Base-by-base conservation (phyloP, 2,329 filamentous ascomycete species). In the Xylaria sp. region DNA sequence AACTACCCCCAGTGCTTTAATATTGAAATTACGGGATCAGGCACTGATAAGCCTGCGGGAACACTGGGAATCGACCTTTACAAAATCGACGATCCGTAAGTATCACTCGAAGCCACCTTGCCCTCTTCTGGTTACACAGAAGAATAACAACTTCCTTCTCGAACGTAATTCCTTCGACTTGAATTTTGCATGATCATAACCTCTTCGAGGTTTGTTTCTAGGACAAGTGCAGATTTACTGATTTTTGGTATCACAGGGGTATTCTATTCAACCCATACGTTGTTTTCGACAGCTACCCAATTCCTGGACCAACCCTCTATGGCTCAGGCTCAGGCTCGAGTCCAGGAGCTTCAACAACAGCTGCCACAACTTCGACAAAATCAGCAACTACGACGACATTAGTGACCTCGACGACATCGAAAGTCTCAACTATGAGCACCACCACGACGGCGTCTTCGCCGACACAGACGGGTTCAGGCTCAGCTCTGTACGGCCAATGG, bases 251-350 rank as follows among this genome's bases (percentile, higher is more conserved):
- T 10, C 3, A 4, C 2, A 58, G 58, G 3, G 87, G 87, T 66
- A 86, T 89, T 73, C 71, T 81, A 42, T 76, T 88, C 81, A 86
- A 84, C 81, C 85, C 88, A 76, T 88, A 88, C 82, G 44, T 40
- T 27, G 35, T 60, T 50, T 71, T 72, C 62, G 59, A 27, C 51
- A 65, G 57, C 63, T 76, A 75, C 61, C 54, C 63, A 21, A 73
- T 75, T 35, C 75, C 74, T 35, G 75, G 75, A 10, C 73, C 73
- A 3, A 63, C 71, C 10, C 60, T 72, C 44, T 69, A 66, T 29
- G 6, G 64, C 21, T 44, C 62, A 16, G 60, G 51, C 29, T 65
- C 58, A 42, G 59, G 60, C 35, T 53, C 66, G 6, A 51, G 37
- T 54, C 12, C 59, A 5, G 54, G 44, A 23, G 37, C 63, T 12